Evolutionary conservation across 2,329 filamentous ascomycete genomes (phyloP), one percentile per base, ranked within the genome.

Genomic region (Plectosphaerella cucumerina): DNA sequence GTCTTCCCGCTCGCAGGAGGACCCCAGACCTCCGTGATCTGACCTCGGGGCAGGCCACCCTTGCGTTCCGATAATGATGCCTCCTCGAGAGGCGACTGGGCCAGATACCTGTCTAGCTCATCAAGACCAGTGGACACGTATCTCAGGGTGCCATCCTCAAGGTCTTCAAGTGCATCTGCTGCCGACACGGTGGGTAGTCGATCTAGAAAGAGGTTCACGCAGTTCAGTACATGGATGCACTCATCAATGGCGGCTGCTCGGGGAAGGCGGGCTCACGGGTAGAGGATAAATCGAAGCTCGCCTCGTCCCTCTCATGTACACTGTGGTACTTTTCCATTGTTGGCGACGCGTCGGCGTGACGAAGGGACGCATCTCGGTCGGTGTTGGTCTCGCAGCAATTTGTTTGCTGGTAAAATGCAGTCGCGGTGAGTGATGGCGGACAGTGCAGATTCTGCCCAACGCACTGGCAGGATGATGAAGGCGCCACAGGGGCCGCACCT

Each of bases 1-100:
- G 90, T 96, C 75, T 96, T 97, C 26, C 92, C 93, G 22, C 82
- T 82, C 2, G 91, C 92, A 9, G 90, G 87, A 11, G 92, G 90
- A 1, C 93, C 93, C 80, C 89, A 96, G 47, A 96, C 72, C 68
- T 97, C 93, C 4, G 88, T 89, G 41, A 96, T 77, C 65, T 90
- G 88, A 14, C 91, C 90, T 51, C 85, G 82, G 53, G 79, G 79
- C 45, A 96, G 74, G 4, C 90, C 91, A 17, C 79, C 77, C 43
- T 21, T 47, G 49, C n/a, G 20, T 49, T 47, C 50, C 49, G 37
- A 26, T 48, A 11, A 57, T 41, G 18, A 14, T 11, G 22, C 22
- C 4, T 39, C 46, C 12, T 53, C 55, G 15, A 53, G 33, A 10
- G 50, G 44, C 34, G 61, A 56, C 49, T 65, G 66, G 21, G 66